A percentile compares a stretch with the other conserved stretches of the same genome.
Evolutionary conservation across 108 stramenopile species (phyloP).

Genomic region (Skeletonema costatum): DNA sequence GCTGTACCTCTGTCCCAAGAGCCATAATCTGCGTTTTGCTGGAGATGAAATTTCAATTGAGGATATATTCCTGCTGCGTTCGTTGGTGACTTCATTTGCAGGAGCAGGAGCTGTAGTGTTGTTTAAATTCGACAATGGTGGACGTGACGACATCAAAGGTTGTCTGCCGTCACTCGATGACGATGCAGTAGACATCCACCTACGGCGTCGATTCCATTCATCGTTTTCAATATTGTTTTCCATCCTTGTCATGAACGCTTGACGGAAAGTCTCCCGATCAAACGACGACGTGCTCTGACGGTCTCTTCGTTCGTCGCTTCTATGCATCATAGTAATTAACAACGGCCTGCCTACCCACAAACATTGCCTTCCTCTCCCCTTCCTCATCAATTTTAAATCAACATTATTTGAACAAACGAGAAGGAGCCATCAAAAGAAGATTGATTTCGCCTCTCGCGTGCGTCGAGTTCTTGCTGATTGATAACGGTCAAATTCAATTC

Average conservation of each 20-base stretch:
- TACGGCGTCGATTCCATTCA: neutral
- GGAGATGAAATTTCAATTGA: slow-evolving; percentile 1
- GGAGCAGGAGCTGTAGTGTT: neutral
- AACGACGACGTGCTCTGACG: neutral
- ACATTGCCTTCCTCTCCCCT: no score
- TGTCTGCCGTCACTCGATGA: neutral
- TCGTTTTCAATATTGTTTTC: neutral
- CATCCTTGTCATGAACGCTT: neutral
- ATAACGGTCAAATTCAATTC: no score
- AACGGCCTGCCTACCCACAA: no score
- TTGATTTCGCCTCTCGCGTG: no score
- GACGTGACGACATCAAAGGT: neutral
- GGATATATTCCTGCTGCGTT: neutral
- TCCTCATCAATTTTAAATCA: neutral
- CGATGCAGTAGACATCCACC: neutral
- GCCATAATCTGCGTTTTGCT: neutral
- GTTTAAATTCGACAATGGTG: neutral
- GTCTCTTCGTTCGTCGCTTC: neutral
- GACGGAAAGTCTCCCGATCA: neutral
- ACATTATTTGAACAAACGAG: no score
- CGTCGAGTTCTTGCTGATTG: no score
- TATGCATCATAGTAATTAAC: neutral
- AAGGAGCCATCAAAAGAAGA: no score
- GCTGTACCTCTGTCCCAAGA: neutral
- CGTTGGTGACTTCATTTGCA: neutral